phyloP scores from a whole-genome alignment of 768 basidiomycete species.

The Ramaria rubella region DNA sequence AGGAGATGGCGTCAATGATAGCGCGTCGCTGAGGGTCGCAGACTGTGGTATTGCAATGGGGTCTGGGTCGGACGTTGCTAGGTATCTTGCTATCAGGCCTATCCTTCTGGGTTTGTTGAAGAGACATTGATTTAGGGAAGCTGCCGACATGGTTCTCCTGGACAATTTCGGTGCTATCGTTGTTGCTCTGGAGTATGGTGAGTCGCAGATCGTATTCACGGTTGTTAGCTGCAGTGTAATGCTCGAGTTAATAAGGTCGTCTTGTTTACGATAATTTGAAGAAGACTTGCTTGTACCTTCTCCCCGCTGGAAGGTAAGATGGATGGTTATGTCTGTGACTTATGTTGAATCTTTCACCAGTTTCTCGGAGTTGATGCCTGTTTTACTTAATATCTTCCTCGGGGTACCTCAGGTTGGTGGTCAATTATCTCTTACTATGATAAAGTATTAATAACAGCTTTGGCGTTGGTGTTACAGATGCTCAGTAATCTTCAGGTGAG shows the following conservation, averaged over 20 bases:
- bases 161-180: conserved; percentile 63
- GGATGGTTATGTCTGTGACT: conserved; percentile 21
- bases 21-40: conserved; percentile 50
- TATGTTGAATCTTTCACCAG: conserved; percentile 19
- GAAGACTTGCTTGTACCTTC: conserved; percentile 46
- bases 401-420: conserved; percentile 30
- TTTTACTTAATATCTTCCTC: conserved; percentile 42
- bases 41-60: conserved; percentile 61
- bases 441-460: not conserved
- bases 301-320: conserved; percentile 43
- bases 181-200: conserved; percentile 56
- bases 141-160: conserved; percentile 56
- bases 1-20: conserved; percentile 62
- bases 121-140: conserved; percentile 29
- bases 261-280: conserved; percentile 60
- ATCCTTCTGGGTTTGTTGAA: conserved; percentile 12
- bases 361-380: conserved; percentile 58
- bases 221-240: not conserved
- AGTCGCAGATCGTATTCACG: conserved; percentile 8
- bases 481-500: conserved; percentile 33
- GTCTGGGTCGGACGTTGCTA: conserved; percentile 44
- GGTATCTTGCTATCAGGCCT: conserved; percentile 15
- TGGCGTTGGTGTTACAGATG: too few relatives aligned
- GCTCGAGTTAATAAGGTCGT: conserved; percentile 27
- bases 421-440: not conserved